Evolutionary conservation across 1,139 yeast genomes (phyloP), one percentile per base, ranked within the genome.

Genomic region (Williopsis jadinii): DNA sequence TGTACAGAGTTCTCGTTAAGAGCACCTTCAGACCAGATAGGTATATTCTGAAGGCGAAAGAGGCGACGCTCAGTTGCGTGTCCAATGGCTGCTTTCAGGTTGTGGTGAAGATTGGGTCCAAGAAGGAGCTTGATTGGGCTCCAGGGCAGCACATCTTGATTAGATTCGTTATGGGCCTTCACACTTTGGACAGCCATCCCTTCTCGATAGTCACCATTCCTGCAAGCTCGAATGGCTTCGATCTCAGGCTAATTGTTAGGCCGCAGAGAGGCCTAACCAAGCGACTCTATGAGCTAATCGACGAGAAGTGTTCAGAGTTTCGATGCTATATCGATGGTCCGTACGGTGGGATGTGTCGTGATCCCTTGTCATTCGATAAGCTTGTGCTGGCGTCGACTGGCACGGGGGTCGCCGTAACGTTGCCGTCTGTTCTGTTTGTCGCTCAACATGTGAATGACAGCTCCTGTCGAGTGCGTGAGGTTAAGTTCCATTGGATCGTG

Each of bases 71-170:
- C 48, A 50, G 53, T 36, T 58, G 58, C 38, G 46, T 67, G 28
- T 60, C 59, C 12, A 62, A 61, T 32, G 60, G 60, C n/a, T 64
- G 68, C 3, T 71, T 67, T 45, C 72, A 75, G 53, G 58, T 77
- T 3, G 44, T 60, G 5, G 62, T 79, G 14, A 60, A 59, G 15
- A 68, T 71, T 42, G 54, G 60, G 3, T 12, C 62, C 11, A 28
- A 49, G 2, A 29, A 36, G 24, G 70, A 66, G 8, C 56, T 70
- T 35, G 53, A 54, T 13, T 78, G 84, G 84, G 51, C 43, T 28
- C 79, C 84, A 1, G 84, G 85, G 19, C 84, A 79, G 50, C 85
- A 79, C 56, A 63, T 77, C 14, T 77, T 66, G 52, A 61, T 79
- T 28, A 64, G 82, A 48, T 54, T 54, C 34, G 70, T 76, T 48